Base-by-base conservation (phyloP, 2,329 filamentous ascomycete genomes). In the Xylariaceae sp. region DNA sequence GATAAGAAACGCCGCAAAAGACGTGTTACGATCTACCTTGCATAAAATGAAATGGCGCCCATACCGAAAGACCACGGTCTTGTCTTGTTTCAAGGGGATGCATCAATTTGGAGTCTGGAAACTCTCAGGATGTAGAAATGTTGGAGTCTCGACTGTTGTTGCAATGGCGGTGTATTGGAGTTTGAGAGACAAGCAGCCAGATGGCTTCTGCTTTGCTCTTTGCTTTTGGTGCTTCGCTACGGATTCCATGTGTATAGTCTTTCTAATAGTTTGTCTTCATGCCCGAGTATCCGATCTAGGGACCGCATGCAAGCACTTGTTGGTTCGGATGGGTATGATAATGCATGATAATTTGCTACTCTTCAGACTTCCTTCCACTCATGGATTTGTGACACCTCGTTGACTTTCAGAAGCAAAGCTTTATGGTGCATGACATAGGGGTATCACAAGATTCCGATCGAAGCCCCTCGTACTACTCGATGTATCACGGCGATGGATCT, bases 1-100 rank as follows among this genome's bases (percentile, higher is more conserved):
- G 61, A 48, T 63, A 49, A 63, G 42, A 17, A 42, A 4, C 22
- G 22, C 22, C 7, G 22, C n/a, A n/a, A 27, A 27, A 27, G 22
- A 27, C 7, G 22, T 27, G 22, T 27, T 27, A 27, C 7, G 22
- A 27, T 27, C 22, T 5, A 27, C 22, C 22, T 27, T 27, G 22
- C 22, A 27, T 27, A 27, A 7, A 27, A 27, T 27, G 22, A 27
- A 27, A 5, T 27, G 22, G 22, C 22, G 4, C 7, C 22, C 22
- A 27, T 27, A 27, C 22, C 4, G 7, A 27, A 27, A 27, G 22
- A 27, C 22, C 4, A 27, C 22, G 22, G 7, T 27, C n/a, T n/a
- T n/a, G n/a, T n/a, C n/a, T n/a, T n/a, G n/a, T 27, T 27, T 27
- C 22, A 27, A 27, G 22, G 7, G 22, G 22, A 27, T 27, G 22